Evolutionary conservation across 1,284 basidiomycete genomes (phyloP), one percentile per base, ranked within the genome.

Genomic region (Tilletia indica): DNA sequence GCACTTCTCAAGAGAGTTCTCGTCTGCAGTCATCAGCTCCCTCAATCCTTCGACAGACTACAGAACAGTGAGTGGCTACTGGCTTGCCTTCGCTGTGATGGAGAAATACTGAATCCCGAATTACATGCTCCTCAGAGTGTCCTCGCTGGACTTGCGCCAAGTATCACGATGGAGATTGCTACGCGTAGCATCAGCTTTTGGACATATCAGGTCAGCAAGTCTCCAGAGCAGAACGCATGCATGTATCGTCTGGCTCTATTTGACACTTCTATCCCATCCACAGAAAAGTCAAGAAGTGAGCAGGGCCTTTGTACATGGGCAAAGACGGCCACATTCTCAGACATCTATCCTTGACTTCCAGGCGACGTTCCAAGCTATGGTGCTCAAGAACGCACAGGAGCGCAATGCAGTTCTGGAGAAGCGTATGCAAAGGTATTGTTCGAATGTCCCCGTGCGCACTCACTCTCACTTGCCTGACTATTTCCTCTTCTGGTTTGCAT

Each of bases 101-200:
- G 25, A 31, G 25, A 31, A 31, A 31, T 31, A 31, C 25, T 31
- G 25, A 31, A 31, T 31, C 25, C 25, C 25, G 25, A 31, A 31
- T 31, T 31, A 31, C 25, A 31, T 31, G 25, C 19, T 16, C 9
- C n/a, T 21, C 68, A 73, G 72, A 70, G 75, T 8, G 74, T 77
- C 42, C 72, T 78, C 39, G 75, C 77, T 51, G 77, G 77, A 3
- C 54, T 78, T n/a, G 56, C 70, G 8, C 77, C 77, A 5, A 68
- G 42, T 31, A 73, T 72, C 66, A 68, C 76, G n/a, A 66, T 74
- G 49, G 77, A 78, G 42, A 75, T 78, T 34, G 71, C 71, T n/a
- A 68, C 61, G 5, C 70, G 75, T n/a, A 70, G 71, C 21, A 70
- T 78, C 8, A 69, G 68, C 36, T 76, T 78, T 69, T 78, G 77